Evolutionary conservation across 768 basidiomycete genomes (phyloP).

Genomic region (Tricholoma furcatifolium): DNA sequence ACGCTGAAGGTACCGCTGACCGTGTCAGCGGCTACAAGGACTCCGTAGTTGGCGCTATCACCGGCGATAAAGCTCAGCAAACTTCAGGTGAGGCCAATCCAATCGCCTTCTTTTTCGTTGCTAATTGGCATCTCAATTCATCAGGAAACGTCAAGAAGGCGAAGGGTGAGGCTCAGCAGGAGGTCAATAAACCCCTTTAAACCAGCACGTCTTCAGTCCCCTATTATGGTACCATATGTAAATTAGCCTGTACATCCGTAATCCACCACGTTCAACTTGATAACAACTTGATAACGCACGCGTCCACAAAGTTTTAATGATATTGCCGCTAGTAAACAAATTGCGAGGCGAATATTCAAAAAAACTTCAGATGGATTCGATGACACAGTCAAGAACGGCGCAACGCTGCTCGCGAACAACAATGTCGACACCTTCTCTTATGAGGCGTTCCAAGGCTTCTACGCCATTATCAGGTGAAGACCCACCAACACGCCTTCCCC

Average conservation of each 20-base stretch:
- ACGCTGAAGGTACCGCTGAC: conserved; percentile 46
- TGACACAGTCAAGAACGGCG: conserved; percentile 63
- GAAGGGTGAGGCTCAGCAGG: conserved; percentile 22
- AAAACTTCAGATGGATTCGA: conserved; percentile 32
- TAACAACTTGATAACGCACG: too few relatives aligned
- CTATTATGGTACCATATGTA: too few relatives aligned
- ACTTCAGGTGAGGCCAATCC: conserved; percentile 30
- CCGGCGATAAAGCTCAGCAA: conserved; percentile 47
- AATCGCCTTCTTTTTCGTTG: background rate
- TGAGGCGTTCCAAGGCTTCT: conserved; percentile 28
- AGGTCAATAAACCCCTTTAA: conserved; percentile 16
- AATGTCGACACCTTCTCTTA: conserved; percentile 51
- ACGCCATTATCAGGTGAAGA: conserved; percentile 19
- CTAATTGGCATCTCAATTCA: background rate
- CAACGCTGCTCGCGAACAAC: conserved; percentile 60
- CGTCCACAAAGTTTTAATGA: too few relatives aligned
- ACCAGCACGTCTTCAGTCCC: background rate
- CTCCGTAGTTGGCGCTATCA: conserved; percentile 48
- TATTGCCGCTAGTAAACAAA: too few relatives aligned
- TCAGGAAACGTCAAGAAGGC: conserved; percentile 44
- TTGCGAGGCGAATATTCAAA: too few relatives aligned
- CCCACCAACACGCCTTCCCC: conserved; percentile 40
- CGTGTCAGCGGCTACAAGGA: conserved; percentile 48
- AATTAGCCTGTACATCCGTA: too few relatives aligned
- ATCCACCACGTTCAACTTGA: too few relatives aligned